These are phyloP conservation scores for Plasmodium falciparum DNA, from an alignment of 169 alveolate genomes.

Conservation along the genomic window DNA sequence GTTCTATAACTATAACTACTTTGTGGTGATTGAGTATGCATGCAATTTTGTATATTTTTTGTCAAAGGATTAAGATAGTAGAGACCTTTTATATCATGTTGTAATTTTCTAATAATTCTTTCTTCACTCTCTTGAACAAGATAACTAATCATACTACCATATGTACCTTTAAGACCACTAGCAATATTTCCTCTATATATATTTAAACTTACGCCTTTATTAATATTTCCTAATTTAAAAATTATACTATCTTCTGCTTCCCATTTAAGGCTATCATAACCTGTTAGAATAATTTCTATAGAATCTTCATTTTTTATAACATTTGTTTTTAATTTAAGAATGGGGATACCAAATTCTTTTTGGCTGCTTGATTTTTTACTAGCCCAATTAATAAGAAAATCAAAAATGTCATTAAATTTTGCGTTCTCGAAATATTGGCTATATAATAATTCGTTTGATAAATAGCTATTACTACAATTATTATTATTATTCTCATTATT, in stretches of 20 bases:
- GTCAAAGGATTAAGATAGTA: slow-evolving; percentile 62
- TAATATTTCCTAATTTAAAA: slow-evolving; percentile 24
- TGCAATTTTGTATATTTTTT: slow-evolving; percentile 15
- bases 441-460: slow-evolving; percentile 32
- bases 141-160: slow-evolving; percentile 71
- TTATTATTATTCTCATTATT: no score
- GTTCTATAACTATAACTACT: slow-evolving; percentile 17
- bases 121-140: slow-evolving; percentile 81
- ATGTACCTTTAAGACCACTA: slow-evolving; percentile 73
- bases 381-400: slow-evolving; percentile 53
- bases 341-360: slow-evolving; percentile 74
- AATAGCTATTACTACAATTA: neutral
- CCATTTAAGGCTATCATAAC: slow-evolving; percentile 57
- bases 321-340: slow-evolving; percentile 51
- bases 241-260: slow-evolving; percentile 72
- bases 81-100: slow-evolving; percentile 79
- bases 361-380: slow-evolving; percentile 23
- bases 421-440: slow-evolving; percentile 37
- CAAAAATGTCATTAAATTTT: slow-evolving; percentile 34
- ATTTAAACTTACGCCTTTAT: slow-evolving; percentile 20
- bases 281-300: slow-evolving; percentile 38
- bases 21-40: slow-evolving; percentile 60
- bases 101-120: slow-evolving; percentile 77
- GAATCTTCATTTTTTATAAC: slow-evolving; percentile 22
- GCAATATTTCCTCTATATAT: slow-evolving; percentile 78